These are phyloP conservation scores for Gardenia jasminoides DNA, from an alignment of 257 asterid genomes.

Conservation along the genomic window DNA sequence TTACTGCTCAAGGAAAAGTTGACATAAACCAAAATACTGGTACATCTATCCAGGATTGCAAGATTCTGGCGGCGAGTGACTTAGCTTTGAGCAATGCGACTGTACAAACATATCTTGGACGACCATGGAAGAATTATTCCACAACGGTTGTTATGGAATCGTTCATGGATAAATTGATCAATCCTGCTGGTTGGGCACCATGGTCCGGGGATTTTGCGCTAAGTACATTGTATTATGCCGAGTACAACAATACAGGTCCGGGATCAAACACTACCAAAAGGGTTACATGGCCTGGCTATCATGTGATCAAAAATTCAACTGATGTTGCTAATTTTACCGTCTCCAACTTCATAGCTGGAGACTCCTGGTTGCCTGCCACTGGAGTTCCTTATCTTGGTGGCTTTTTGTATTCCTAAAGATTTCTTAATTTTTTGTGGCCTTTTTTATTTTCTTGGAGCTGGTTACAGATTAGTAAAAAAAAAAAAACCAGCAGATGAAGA, in stretches of 20 bases:
- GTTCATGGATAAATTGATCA: conserved; percentile 32
- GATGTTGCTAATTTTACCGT: conserved; percentile 61
- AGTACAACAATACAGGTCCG: conserved; percentile 51
- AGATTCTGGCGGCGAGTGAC: conserved; percentile 42
- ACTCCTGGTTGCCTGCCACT: conserved; percentile 56
- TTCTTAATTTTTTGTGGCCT: neutral
- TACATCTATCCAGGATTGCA: conserved; percentile 36
- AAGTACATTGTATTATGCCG: conserved; percentile 59
- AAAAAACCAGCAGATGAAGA: neutral
- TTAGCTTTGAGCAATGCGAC: conserved; percentile 25
- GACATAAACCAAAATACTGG: conserved; percentile 84
- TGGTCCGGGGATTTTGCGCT: conserved; percentile 64
- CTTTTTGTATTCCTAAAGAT: neutral
- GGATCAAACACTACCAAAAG: conserved; percentile 43
- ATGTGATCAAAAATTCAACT: conserved; percentile 27
- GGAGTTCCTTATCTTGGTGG: conserved; percentile 40
- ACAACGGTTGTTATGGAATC: conserved; percentile 62
- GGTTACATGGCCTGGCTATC: conserved; percentile 67
- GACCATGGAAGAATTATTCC: conserved; percentile 78
- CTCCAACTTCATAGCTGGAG: conserved; percentile 42
- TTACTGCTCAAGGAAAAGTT: conserved; percentile 69
- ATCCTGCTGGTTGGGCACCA: conserved; percentile 54
- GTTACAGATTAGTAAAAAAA: neutral
- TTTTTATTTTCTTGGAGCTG: neutral
- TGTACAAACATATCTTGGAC: conserved; percentile 45